Base-by-base conservation (phyloP, 129 eudicot species). In the Apium graveolens region DNA sequence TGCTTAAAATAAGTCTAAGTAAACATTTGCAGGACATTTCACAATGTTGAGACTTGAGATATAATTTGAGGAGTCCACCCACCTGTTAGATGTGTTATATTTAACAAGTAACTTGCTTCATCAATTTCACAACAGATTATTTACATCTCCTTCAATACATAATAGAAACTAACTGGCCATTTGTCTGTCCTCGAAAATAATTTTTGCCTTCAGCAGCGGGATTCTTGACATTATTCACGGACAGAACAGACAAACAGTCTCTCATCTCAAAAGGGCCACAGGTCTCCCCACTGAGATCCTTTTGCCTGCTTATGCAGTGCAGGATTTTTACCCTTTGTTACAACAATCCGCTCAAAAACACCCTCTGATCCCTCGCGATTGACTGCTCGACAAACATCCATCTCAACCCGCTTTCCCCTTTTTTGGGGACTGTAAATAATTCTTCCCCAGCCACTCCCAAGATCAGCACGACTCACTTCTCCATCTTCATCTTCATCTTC, bases 391-490 rank as follows among this genome's bases (percentile, higher is more conserved):
- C 99, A 96, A 18, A 96, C 87, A 43, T 96, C 94, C 88, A 96
- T 81, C 80, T 90, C 99, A 41, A 92, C 80, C 60, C 89, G 89
- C 76, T 80, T 92, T 6, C 99, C 97, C 80, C 97, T 89, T 79
- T 76, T 81, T 38, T 88, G 73, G 13, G 97, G 97, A 73, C 83
- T 86, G 73, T 75, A 89, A 4, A 96, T 66, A 32, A 96, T 96
- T 86, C 99, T 86, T 14, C 97, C 99, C 97, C 99, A 92, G 18
- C 97, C 99, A 76, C 80, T 86, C 11, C 99, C 97, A 39, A 96
- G 83, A 85, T 89, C 97, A 39, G 99, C 99, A 39, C 75, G 39
- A 5, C 81, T 73, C 53, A 4, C 55, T 79, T 83, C 87, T 75
- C 72, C 85, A 21, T 77, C 81, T 14, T 88, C 86, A 4, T n/a